These are phyloP conservation scores for Eucalyptus polybractea DNA, from an alignment of 345 rosid species.

Conservation along the genomic window DNA sequence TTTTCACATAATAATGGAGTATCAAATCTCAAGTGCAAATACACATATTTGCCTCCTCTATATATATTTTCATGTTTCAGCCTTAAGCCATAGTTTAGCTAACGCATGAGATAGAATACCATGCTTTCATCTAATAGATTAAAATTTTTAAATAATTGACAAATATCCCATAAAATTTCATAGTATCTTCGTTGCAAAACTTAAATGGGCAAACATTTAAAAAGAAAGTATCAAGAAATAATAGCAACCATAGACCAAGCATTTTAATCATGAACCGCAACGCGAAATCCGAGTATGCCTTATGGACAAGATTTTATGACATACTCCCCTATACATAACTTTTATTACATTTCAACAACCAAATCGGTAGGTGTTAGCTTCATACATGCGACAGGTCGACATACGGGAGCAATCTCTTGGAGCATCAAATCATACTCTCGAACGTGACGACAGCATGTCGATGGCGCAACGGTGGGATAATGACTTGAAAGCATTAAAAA, in stretches of 20 bases:
- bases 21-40: background rate
- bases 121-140: background rate
- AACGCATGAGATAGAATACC: background rate
- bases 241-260: background rate
- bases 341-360: background rate
- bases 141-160: background rate
- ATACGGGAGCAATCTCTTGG: background rate
- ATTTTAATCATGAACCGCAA: background rate
- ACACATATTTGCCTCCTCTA: background rate
- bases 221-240: background rate
- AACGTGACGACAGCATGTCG: background rate
- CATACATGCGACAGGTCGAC: background rate
- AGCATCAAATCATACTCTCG: background rate
- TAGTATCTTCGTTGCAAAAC: background rate
- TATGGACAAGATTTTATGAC: background rate
- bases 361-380: background rate
- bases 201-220: background rate
- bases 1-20: background rate
- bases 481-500: background rate
- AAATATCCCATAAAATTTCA: background rate
- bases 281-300: background rate
- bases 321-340: background rate
- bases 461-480: background rate
- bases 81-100: background rate
- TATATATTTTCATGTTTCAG: background rate